A percentile compares a stretch with the other conserved stretches of the same genome.
Conservation (phyloP, 768 basidiomycete genomes). For the Tricholoma flavovirens region DNA sequence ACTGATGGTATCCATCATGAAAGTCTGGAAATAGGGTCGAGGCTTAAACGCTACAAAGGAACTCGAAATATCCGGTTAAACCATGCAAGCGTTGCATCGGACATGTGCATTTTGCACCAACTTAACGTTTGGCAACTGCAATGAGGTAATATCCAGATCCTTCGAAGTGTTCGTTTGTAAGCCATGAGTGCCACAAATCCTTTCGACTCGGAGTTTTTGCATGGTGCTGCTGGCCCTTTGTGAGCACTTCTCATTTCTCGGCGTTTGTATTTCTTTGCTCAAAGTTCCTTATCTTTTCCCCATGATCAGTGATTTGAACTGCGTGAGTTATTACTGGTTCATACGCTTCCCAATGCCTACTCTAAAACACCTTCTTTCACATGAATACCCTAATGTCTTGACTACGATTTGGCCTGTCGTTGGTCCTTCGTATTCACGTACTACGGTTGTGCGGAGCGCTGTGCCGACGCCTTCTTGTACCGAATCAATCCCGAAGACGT, state of each 20-base stretch:
- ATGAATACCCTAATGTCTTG: conserved; percentile 36
- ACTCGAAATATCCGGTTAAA: conserved; percentile 23
- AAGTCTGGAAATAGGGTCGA: conserved; percentile 8
- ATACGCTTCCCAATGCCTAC: neutral
- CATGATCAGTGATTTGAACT: no score
- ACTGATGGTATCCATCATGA: no score
- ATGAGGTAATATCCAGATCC: conserved; percentile 24
- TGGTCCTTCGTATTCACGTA: conserved; percentile 24
- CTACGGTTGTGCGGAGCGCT: conserved; percentile 39
- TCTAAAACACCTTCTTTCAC: conserved; percentile 6
- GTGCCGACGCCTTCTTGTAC: conserved; percentile 42
- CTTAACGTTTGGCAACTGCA: no score
- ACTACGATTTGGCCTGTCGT: conserved; percentile 41
- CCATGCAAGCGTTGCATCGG: conserved; percentile 20
- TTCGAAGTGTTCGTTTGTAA: neutral
- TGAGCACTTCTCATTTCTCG: no score
- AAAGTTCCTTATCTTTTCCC: no score
- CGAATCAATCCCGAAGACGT: conserved; percentile 21
- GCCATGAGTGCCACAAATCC: conserved; percentile 14
- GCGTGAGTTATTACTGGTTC: neutral
- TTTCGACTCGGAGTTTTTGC: conserved; percentile 19
- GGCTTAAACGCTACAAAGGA: neutral
- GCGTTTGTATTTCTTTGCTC: no score
- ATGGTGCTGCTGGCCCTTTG: no score
- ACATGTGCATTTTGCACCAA: conserved; percentile 28